phyloP scores from a whole-genome alignment of 2,329 filamentous ascomycete genomes.

The Penicillium sp. region DNA sequence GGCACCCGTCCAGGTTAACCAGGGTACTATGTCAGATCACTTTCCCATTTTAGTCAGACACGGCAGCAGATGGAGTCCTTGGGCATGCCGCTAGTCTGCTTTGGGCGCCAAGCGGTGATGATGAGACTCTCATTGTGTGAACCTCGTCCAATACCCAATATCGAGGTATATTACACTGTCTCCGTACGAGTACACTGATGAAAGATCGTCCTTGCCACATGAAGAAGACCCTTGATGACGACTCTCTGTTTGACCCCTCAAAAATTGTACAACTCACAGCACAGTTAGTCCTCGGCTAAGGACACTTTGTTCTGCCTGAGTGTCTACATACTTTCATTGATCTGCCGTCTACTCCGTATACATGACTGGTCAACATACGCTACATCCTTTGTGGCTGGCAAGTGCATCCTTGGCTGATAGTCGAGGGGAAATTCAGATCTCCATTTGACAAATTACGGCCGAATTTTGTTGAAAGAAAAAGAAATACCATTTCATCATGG shows the following conservation, averaged over 20 bases:
- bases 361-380: background rate
- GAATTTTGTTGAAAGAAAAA: background rate
- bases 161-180: background rate
- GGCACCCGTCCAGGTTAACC: slow-evolving; percentile 12
- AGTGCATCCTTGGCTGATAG: background rate
- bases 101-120: background rate
- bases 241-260: background rate
- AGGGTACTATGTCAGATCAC: slow-evolving; percentile 14
- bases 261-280: background rate
- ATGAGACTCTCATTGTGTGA: slow-evolving; percentile 5
- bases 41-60: slow-evolving; percentile 13
- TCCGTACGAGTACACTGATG: background rate
- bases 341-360: background rate
- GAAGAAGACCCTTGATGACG: slow-evolving; percentile 7
- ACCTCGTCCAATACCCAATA: background rate
- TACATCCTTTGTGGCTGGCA: slow-evolving; percentile 1
- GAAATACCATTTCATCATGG: background rate
- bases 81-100: background rate
- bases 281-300: background rate
- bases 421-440: slow-evolving; percentile 3
- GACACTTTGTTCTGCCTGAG: background rate
- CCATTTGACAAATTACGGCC: background rate
- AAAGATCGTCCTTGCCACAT: slow-evolving; percentile 4
- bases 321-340: background rate
- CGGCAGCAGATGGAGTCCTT: slow-evolving; percentile 10